Percentiles rank a stretch among this genome's conserved stretches.
phyloP scores from a whole-genome alignment of 148 eudicot genomes.

The Linanthus parryae region DNA sequence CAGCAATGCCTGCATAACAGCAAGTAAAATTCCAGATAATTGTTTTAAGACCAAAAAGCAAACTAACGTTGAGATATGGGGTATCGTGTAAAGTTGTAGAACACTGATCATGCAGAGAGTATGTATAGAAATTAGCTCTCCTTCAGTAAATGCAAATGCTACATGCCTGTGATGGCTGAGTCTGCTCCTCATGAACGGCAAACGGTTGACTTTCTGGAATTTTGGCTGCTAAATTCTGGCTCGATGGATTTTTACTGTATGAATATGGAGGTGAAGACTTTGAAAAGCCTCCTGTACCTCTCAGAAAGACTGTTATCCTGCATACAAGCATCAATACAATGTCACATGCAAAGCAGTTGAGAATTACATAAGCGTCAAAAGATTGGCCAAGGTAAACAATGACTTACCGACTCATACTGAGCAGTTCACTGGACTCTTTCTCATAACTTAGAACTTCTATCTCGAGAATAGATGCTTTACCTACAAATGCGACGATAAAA shows the following conservation, averaged over 20 bases:
- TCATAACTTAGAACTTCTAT: slow-evolving; percentile 57
- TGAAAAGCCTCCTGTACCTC: slow-evolving; percentile 98
- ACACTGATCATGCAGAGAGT: too few species aligned
- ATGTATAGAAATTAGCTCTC: too few species aligned
- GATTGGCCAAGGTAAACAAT: not conserved
- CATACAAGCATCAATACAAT: slow-evolving; percentile 6
- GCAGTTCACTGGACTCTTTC: slow-evolving; percentile 54
- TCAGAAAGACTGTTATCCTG: slow-evolving; percentile 57
- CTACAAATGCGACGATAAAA: too few species aligned
- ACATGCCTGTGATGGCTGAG: slow-evolving; percentile 78
- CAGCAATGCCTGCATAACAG: slow-evolving; percentile 66
- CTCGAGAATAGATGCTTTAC: slow-evolving; percentile 86
- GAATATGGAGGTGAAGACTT: slow-evolving; percentile 62
- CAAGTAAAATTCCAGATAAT: not conserved
- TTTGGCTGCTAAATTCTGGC: slow-evolving; percentile 38
- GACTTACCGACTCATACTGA: slow-evolving; percentile 83
- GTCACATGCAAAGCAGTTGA: too few species aligned
- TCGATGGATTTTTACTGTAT: slow-evolving; percentile 43
- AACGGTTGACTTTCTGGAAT: slow-evolving; percentile 71
- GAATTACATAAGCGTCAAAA: not conserved
- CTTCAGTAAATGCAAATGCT: not conserved
- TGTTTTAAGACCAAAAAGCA: too few species aligned
- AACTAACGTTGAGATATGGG: too few species aligned
- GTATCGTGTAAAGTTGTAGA: not conserved
- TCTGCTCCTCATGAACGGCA: slow-evolving; percentile 72